Conservation (phyloP, 139 green algal species). For the Tetradesmus obliquus region DNA sequence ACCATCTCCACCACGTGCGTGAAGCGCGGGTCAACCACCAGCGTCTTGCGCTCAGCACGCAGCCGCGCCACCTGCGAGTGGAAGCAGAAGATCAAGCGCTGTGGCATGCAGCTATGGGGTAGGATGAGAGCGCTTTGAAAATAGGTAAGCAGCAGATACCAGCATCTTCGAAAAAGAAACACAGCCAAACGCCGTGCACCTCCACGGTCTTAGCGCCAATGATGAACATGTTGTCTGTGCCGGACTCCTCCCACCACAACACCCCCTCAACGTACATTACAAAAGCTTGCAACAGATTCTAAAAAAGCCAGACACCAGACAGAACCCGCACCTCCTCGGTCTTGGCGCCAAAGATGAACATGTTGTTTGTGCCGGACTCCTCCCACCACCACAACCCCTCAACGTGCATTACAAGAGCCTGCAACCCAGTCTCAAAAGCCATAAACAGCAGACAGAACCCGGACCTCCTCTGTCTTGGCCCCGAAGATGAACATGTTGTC, state of each 20-base stretch:
- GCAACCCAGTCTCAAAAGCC: neutral
- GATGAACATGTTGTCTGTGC: constrained; percentile 89
- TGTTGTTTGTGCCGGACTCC: constrained; percentile 82
- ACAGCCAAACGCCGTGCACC: constrained; percentile 34
- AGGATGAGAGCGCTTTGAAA: neutral
- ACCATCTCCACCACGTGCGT: constrained; percentile 84
- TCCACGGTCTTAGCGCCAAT: constrained; percentile 80
- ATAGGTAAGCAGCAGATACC: neutral
- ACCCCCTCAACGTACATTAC: too few species aligned
- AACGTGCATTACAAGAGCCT: neutral
- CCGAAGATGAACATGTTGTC: constrained; percentile 96
- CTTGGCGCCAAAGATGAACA: constrained; percentile 91
- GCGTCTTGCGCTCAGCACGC: constrained; percentile 70
- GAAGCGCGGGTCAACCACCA: constrained; percentile 81
- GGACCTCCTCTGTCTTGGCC: constrained; percentile 73
- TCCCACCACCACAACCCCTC: constrained; percentile 45
- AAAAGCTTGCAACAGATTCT: too few species aligned
- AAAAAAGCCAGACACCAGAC: too few species aligned
- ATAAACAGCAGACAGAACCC: neutral
- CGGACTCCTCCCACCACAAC: constrained; percentile 70
- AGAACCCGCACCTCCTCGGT: constrained; percentile 63
- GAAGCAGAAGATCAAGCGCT: neutral
- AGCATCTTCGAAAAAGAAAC: neutral
- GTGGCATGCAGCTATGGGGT: neutral
- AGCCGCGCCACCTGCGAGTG: constrained; percentile 55